These are phyloP conservation scores for Eimeria praecox DNA, from an alignment of 169 alveolate species.

Conservation along the genomic window DNA sequence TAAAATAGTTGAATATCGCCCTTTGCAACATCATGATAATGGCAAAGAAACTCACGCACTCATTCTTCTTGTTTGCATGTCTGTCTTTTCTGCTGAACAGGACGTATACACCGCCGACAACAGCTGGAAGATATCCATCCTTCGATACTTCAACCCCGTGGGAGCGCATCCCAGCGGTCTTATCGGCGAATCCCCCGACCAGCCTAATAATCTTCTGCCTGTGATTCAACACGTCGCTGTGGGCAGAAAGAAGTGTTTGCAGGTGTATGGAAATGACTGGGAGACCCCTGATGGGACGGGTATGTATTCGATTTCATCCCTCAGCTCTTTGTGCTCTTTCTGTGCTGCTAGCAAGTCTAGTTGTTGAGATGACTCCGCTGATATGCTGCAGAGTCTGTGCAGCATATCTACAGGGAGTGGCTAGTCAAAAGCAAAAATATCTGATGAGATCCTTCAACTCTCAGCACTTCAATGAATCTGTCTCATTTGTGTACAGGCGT, in stretches of 20 bases:
- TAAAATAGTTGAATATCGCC: neutral
- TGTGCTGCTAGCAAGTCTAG: neutral
- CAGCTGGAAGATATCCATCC: constrained; percentile 80
- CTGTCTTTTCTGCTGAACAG: constrained; percentile 26
- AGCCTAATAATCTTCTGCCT: constrained; percentile 93
- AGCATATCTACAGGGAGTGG: neutral
- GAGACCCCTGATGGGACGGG: constrained; percentile 94
- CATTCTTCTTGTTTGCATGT: neutral
- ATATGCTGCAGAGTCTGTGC: too few species aligned
- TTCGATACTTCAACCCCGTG: constrained; percentile 96
- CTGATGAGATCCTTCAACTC: too few species aligned
- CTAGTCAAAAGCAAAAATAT: too few species aligned
- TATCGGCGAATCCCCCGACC: constrained; percentile 95
- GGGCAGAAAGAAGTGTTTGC: constrained; percentile 47
- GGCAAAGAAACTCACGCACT: neutral
- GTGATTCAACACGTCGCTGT: constrained; percentile 92
- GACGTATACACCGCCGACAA: constrained; percentile 84
- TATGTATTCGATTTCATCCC: neutral
- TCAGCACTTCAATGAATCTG: too few species aligned
- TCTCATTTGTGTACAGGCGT: constrained; percentile 77
- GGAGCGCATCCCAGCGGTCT: constrained; percentile 95
- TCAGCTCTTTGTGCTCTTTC: neutral
- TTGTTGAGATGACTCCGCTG: neutral
- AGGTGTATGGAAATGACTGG: constrained; percentile 95
- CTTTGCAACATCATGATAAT: neutral